These are phyloP conservation scores for Huntiella savannae DNA, from an alignment of 2,329 filamentous ascomycete species.

Conservation along the genomic window DNA sequence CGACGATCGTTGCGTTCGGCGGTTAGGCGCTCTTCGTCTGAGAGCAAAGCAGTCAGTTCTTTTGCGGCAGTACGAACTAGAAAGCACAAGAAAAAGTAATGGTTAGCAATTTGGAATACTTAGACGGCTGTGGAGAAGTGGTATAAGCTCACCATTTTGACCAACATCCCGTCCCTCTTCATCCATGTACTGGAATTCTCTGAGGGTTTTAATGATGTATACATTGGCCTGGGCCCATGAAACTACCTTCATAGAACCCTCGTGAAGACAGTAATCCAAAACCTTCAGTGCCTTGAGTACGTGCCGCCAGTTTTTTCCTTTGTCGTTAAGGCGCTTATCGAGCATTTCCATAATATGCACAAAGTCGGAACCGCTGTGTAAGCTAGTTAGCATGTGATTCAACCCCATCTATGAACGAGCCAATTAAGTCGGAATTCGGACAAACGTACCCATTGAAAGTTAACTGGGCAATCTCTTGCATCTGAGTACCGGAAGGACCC, in stretches of 20 bases:
- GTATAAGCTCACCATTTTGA: constrained; percentile 57
- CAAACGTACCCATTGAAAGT: constrained; percentile 81
- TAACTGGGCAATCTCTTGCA: constrained; percentile 95
- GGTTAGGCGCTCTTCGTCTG: constrained; percentile 84
- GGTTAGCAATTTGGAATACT: constrained; percentile 8
- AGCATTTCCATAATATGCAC: constrained; percentile 99
- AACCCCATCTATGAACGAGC: background rate
- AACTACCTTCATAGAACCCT: constrained; percentile 88
- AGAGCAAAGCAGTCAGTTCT: constrained; percentile 75
- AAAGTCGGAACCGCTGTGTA: constrained; percentile 70
- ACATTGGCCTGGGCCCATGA: constrained; percentile 97
- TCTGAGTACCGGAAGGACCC: constrained; percentile 93
- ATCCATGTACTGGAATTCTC: constrained; percentile 92
- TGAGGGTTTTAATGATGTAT: constrained; percentile 95
- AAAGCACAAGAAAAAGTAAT: constrained; percentile 6
- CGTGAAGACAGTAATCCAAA: constrained; percentile 91
- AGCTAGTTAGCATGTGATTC: background rate
- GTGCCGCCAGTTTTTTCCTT: constrained; percentile 98
- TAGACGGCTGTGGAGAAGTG: background rate
- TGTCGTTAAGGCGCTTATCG: constrained; percentile 95
- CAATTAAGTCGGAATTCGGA: background rate
- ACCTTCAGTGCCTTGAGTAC: constrained; percentile 96
- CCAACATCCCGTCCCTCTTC: constrained; percentile 92
- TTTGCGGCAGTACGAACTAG: constrained; percentile 88
- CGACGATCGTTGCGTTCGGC: constrained; percentile 81